Conservation (phyloP, 441 rosid species). For the Euphorbia corollata region DNA sequence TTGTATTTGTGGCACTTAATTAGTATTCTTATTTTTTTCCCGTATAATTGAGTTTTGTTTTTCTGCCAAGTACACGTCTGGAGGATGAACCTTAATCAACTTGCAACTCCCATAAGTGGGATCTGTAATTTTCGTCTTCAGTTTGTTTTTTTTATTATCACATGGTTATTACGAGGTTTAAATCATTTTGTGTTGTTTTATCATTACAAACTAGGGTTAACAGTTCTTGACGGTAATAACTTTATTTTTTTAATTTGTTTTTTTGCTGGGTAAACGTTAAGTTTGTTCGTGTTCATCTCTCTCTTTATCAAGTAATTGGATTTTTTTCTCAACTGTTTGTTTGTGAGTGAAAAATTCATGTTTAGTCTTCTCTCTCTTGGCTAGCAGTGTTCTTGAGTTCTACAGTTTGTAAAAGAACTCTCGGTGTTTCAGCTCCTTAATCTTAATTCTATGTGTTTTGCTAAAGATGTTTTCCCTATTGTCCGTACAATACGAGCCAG, state of each 20-base stretch:
- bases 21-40: background rate
- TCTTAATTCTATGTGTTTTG: no score
- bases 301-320: background rate
- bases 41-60: background rate
- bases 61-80: no score
- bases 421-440: no score
- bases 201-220: constrained; percentile 16
- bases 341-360: no score
- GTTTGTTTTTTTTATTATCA: background rate
- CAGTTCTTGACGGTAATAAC: constrained; percentile 13
- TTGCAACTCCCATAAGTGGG: background rate
- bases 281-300: background rate
- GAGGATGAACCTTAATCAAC: background rate
- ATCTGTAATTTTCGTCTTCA: constrained; percentile 4
- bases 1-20: no score
- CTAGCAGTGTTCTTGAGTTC: no score
- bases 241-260: background rate
- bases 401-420: background rate
- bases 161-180: no score
- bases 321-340: background rate
- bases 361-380: background rate
- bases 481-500: no score
- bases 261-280: background rate
- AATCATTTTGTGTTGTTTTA: background rate
- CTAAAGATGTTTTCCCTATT: no score